These are phyloP conservation scores for Rosa lucieae DNA, from an alignment of 306 rosid species.

Conservation along the genomic window DNA sequence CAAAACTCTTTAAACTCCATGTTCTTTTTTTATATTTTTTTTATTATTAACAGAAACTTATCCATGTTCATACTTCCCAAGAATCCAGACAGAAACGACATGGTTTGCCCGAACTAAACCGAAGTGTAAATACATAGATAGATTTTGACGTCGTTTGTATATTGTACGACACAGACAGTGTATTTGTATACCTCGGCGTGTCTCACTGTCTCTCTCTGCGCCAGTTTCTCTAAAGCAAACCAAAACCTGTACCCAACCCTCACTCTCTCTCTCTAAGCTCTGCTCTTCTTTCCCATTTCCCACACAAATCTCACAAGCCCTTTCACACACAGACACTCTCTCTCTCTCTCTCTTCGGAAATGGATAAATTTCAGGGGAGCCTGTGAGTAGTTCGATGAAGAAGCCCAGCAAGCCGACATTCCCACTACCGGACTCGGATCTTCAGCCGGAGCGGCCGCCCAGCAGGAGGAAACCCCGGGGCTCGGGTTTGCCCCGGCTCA, in stretches of 20 bases:
- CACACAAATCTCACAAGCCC: constrained; percentile 20
- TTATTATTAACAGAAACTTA: no score
- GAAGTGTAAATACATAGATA: background rate
- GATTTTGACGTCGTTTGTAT: background rate
- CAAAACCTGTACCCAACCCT: background rate
- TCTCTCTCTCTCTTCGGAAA: constrained; percentile 12
- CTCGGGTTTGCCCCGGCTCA: constrained; percentile 36
- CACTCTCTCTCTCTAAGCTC: constrained; percentile 12
- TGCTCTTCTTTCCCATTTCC: constrained; percentile 33
- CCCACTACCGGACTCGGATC: constrained; percentile 65
- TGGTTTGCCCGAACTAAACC: background rate
- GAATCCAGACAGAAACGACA: background rate
- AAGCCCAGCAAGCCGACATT: constrained; percentile 45
- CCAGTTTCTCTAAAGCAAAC: background rate
- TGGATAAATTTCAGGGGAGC: constrained; percentile 47
- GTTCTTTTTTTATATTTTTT: no score
- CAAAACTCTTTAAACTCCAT: no score
- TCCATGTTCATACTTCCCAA: background rate
- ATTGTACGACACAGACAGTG: background rate
- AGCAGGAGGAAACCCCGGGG: constrained; percentile 37
- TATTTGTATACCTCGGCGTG: background rate
- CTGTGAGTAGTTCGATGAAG: constrained; percentile 50
- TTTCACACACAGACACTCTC: constrained; percentile 10
- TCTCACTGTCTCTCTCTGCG: background rate
- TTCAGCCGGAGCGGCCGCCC: constrained; percentile 35